Base-by-base conservation (phyloP, 495 filamentous ascomycete species). In the Echria macrotheca region DNA sequence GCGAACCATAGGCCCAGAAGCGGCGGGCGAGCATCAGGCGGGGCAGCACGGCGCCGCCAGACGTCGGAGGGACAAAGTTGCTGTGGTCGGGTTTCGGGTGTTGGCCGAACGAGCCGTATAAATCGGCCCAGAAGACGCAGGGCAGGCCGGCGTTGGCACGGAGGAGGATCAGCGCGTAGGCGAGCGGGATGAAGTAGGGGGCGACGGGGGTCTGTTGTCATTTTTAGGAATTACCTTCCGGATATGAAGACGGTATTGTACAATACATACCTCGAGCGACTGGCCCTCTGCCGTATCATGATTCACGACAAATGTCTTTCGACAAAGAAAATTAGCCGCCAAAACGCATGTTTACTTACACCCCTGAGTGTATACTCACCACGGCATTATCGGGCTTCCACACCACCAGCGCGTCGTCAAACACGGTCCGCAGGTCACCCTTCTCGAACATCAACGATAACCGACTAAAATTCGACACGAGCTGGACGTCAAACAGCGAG, bases 81-180 rank as follows among this genome's bases (percentile, higher is more conserved):
- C 46, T 39, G 25, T 37, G 44, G 32, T 54, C 48, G 1, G 50
- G 51, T 8, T 44, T 18, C 3, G 78, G 69, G 33, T 71, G 62
- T 15, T 75, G 63, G 11, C 69, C 76, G 50, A 72, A 63, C 50
- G 84, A 82, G n/a, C 85, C 85, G 60, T 85, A 89, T 3, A 90
- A 57, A 56, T 90, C 86, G 5, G 86, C 83, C 55, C 81, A 90
- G 60, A 88, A 90, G 40, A 87, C 57, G 54, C 84, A 89, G 1
- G 86, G 86, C 28, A 82, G 77, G 24, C 85, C 85, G 12, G 76
- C 67, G 49, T 67, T 62, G 33, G 69, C 64, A 22, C 83, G 80
- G n/a, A 89, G 79, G 12, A 89, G 77, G 53, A 87, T 87, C 17
- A 84, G 60, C 4, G 75, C 63, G 54, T 85, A 82, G 33, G 80